Evolutionary conservation across 2,329 filamentous ascomycete genomes (phyloP).

Genomic region (Penicillium hesseltinei): DNA sequence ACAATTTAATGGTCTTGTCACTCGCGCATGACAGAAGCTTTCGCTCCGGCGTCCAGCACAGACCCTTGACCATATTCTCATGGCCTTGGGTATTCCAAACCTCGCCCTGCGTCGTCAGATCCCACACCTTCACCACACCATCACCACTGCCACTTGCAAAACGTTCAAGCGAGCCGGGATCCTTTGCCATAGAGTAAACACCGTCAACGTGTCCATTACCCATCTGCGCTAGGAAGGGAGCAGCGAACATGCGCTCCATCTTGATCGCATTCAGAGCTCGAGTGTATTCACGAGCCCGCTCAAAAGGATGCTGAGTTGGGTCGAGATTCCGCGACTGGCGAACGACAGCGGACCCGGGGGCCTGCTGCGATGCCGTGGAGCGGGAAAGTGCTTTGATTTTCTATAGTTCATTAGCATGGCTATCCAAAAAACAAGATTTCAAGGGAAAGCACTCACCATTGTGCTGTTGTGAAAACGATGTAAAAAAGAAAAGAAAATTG

Average conservation of each 20-base stretch:
- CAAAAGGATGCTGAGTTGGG: conserved; percentile 84
- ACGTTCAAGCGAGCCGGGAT: conserved; percentile 69
- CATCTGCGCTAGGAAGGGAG: conserved; percentile 81
- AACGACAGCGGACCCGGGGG: conserved; percentile 46
- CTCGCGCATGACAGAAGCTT: conserved; percentile 83
- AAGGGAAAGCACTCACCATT: conserved; percentile 30
- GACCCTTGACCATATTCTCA: conserved; percentile 87
- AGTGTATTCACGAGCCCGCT: conserved; percentile 82
- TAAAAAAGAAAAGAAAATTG: conserved; percentile 17
- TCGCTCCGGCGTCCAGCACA: conserved; percentile 83
- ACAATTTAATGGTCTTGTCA: conserved; percentile 85
- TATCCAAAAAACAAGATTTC: background rate
- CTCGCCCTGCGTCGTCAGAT: conserved; percentile 69
- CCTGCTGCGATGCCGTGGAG: conserved; percentile 47
- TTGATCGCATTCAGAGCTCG: conserved; percentile 81
- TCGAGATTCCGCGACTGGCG: conserved; percentile 61
- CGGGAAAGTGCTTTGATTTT: conserved; percentile 58
- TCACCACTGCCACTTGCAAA: conserved; percentile 86
- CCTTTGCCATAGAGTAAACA: conserved; percentile 76
- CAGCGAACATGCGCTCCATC: conserved; percentile 86
- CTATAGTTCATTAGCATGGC: conserved; percentile 31
- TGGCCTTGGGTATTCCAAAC: conserved; percentile 79
- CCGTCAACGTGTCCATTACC: conserved; percentile 92
- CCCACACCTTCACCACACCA: conserved; percentile 92
- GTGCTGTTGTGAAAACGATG: conserved; percentile 16